Evolutionary conservation across 2,329 filamentous ascomycete genomes (phyloP).

Genomic region (Bertia moriformis): DNA sequence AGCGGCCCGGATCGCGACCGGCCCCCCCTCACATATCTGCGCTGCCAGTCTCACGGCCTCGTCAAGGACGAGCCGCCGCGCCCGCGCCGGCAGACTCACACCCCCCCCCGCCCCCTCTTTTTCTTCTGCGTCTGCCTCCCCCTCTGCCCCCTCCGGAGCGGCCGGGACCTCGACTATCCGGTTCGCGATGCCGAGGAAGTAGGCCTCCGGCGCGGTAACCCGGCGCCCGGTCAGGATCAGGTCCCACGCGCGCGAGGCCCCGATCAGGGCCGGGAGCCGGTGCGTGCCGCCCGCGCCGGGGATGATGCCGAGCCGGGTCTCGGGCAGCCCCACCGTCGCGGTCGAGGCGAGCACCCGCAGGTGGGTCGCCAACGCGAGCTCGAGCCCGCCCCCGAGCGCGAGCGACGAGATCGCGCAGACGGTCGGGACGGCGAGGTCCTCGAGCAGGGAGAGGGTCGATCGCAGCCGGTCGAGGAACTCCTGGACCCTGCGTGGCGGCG

Average conservation of each 20-base stretch:
- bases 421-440: slow-evolving; percentile 70
- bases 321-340: slow-evolving; percentile 68
- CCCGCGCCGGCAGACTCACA: no score
- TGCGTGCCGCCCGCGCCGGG: slow-evolving; percentile 89
- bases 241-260: slow-evolving; percentile 69
- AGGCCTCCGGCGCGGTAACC: slow-evolving; percentile 70
- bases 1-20: slow-evolving; percentile 66
- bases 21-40: slow-evolving; percentile 81
- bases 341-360: slow-evolving; percentile 76
- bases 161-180: slow-evolving; percentile 66
- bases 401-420: slow-evolving; percentile 75
- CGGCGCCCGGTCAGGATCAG: slow-evolving; percentile 80
- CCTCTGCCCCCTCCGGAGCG: slow-evolving; percentile 30
- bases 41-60: slow-evolving; percentile 66
- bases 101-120: slow-evolving; percentile 29
- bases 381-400: slow-evolving; percentile 83
- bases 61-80: slow-evolving; percentile 54
- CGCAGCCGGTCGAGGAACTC: slow-evolving; percentile 68
- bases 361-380: slow-evolving; percentile 78
- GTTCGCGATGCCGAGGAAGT: slow-evolving; percentile 81
- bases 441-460: slow-evolving; percentile 58
- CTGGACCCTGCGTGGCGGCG: slow-evolving; percentile 46
- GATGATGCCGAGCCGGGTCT: slow-evolving; percentile 85
- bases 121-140: slow-evolving; percentile 20
- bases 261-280: slow-evolving; percentile 70